Percentiles rank a stretch among this genome's conserved stretches.
Conservation (phyloP, 1,284 basidiomycete genomes). For the Cryptococcus hybrid region DNA sequence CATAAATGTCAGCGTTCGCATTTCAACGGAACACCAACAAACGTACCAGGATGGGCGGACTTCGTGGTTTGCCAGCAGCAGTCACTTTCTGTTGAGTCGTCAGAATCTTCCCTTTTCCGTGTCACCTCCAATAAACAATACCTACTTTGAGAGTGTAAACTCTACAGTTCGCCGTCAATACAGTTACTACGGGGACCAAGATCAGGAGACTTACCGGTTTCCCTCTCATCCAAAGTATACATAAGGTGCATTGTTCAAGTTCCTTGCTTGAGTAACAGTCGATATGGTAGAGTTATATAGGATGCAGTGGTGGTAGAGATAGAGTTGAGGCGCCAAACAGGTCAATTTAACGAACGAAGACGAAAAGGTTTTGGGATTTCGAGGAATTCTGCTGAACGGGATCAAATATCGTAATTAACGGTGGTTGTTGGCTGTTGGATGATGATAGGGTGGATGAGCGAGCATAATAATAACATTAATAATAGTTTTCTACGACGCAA, state of each 20-base stretch:
- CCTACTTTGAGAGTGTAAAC: constrained; percentile 85
- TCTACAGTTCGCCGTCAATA: constrained; percentile 47
- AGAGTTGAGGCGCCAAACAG: not conserved
- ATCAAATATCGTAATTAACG: no score
- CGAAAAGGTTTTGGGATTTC: not conserved
- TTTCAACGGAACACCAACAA: not conserved
- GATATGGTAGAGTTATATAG: not conserved
- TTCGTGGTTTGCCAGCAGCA: constrained; percentile 74
- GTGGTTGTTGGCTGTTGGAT: no score
- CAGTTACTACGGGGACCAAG: not conserved
- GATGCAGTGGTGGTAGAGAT: not conserved
- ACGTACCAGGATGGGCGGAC: constrained; percentile 88
- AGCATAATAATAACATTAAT: no score
- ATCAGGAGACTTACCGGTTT: constrained; percentile 51
- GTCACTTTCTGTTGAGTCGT: constrained; percentile 67
- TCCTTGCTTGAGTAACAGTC: not conserved
- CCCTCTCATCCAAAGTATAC: constrained; percentile 82
- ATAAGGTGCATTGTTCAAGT: constrained; percentile 78
- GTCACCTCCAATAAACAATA: not conserved
- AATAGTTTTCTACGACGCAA: no score
- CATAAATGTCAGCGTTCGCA: constrained; percentile 40
- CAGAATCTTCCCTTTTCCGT: constrained; percentile 4
- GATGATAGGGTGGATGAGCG: no score
- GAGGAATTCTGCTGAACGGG: not conserved
- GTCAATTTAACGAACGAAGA: not conserved